Evolutionary conservation across 2,329 filamentous ascomycete genomes (phyloP).

Genomic region (Arthrobotrys sinensis): DNA sequence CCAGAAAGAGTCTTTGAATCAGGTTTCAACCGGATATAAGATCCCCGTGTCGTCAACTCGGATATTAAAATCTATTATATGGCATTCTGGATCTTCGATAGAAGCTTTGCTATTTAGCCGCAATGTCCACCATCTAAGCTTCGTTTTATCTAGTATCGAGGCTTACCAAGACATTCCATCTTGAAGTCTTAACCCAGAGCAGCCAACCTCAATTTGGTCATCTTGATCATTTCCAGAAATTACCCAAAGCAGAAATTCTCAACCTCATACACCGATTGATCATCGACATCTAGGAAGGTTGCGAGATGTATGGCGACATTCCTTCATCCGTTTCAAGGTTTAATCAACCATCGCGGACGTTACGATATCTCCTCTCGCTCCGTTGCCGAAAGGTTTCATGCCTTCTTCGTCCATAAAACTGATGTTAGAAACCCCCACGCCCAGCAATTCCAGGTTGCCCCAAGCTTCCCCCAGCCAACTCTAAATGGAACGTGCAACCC

Average conservation of each 20-base stretch:
- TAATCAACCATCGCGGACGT: constrained; percentile 45
- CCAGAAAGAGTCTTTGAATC: constrained; percentile 1
- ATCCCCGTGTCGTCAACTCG: constrained; percentile 11
- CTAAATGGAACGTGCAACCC: constrained; percentile 62
- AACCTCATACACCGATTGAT: constrained; percentile 23
- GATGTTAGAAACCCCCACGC: constrained; percentile 46
- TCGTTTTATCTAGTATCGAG: constrained; percentile 13
- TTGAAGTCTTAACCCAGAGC: constrained; percentile 22
- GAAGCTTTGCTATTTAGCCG: constrained; percentile 27
- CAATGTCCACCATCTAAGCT: constrained; percentile 10
- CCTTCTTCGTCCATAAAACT: not conserved
- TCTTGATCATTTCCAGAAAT: constrained; percentile 16
- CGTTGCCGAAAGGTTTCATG: constrained; percentile 57
- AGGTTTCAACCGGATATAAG: constrained; percentile 25
- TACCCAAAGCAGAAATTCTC: constrained; percentile 32
- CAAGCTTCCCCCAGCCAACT: constrained; percentile 58
- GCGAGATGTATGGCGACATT: constrained; percentile 50
- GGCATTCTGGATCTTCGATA: constrained; percentile 36
- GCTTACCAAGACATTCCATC: constrained; percentile 38
- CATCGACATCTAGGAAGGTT: constrained; percentile 19
- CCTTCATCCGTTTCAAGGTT: constrained; percentile 31
- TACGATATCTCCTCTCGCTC: constrained; percentile 58
- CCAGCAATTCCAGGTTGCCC: constrained; percentile 43
- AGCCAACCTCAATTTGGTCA: constrained; percentile 1
- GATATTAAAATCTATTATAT: constrained; percentile 25